Conservation (phyloP, 257 asterid genomes). For the Nicotiana attenuata region DNA sequence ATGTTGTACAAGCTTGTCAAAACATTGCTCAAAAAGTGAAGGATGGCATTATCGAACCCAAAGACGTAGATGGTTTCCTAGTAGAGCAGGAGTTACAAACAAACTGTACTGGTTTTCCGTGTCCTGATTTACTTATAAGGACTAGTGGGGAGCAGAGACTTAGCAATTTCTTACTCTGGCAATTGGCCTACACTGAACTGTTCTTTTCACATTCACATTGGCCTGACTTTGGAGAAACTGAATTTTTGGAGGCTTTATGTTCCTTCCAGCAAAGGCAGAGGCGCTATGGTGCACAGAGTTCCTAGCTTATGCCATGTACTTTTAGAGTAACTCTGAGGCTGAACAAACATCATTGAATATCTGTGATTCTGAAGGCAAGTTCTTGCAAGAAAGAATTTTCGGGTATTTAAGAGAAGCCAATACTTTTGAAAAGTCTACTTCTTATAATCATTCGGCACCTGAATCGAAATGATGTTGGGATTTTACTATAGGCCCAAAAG, state of each 20-base stretch:
- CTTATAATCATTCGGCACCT: neutral
- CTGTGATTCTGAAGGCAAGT: neutral
- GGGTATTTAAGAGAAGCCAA: neutral
- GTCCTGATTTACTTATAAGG: constrained; percentile 54
- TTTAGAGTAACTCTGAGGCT: neutral
- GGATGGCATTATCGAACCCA: constrained; percentile 45
- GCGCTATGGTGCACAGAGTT: constrained; percentile 36
- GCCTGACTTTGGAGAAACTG: constrained; percentile 68
- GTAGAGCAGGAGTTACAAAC: constrained; percentile 52
- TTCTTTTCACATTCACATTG: constrained; percentile 37
- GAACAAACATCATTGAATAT: neutral
- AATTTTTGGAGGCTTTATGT: constrained; percentile 42
- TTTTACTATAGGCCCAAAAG: neutral
- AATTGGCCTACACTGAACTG: constrained; percentile 58
- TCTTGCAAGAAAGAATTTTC: neutral
- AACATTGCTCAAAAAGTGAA: constrained; percentile 44
- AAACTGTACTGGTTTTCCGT: constrained; percentile 37
- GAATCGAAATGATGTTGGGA: neutral
- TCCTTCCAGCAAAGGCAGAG: constrained; percentile 55
- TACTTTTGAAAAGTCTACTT: neutral
- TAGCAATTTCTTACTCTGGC: constrained; percentile 70
- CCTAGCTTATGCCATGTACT: neutral
- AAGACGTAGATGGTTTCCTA: constrained; percentile 34
- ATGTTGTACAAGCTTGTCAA: constrained; percentile 44
- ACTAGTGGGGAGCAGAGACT: constrained; percentile 69